These are phyloP conservation scores for Gaeumannomyces sp. DNA, from an alignment of 2,329 filamentous ascomycete species.

Conservation along the genomic window DNA sequence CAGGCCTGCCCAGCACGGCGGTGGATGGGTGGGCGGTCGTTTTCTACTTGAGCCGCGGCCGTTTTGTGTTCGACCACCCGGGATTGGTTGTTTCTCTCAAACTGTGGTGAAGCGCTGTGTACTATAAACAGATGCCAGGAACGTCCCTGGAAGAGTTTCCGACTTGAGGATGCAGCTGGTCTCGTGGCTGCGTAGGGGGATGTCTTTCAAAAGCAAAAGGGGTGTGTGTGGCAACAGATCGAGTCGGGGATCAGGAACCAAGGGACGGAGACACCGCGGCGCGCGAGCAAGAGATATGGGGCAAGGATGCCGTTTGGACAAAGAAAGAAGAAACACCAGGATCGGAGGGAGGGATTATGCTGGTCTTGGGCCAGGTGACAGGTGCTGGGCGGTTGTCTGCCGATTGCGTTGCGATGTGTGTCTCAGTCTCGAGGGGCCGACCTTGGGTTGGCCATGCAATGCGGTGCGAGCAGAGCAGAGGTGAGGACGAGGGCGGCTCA, in stretches of 20 bases:
- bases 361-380: conserved; percentile 2
- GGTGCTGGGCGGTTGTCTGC: background rate
- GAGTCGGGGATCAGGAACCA: background rate
- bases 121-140: background rate
- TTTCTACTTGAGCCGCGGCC: background rate
- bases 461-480: conserved; percentile 9
- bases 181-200: background rate
- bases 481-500: conserved; percentile 9
- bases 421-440: conserved; percentile 28
- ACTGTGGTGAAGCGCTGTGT: background rate
- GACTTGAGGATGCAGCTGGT: background rate
- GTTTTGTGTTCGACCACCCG: background rate
- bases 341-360: conserved; percentile 19
- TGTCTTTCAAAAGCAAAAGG: background rate
- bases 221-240: background rate
- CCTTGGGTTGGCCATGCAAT: conserved; percentile 12
- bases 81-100: background rate
- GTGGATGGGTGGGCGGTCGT: background rate
- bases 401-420: conserved; percentile 31
- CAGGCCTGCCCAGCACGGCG: background rate
- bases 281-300: background rate
- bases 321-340: conserved; percentile 14
- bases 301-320: conserved; percentile 1
- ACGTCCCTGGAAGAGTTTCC: background rate
- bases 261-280: background rate